phyloP scores from a whole-genome alignment of 139 green algal genomes.

The Nannochloris sp. region DNA sequence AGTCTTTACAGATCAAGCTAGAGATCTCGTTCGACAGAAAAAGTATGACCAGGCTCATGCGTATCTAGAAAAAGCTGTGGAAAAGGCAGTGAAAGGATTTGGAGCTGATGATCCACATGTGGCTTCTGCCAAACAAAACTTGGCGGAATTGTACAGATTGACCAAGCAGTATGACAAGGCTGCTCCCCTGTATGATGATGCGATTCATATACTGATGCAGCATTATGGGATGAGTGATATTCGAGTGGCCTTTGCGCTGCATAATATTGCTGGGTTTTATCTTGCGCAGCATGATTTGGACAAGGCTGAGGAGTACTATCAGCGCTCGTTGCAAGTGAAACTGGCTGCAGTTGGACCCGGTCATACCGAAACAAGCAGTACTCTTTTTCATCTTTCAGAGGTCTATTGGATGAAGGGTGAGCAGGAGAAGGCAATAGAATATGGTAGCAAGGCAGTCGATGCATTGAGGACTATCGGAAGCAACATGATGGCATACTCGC shows the following conservation, averaged over 20 bases:
- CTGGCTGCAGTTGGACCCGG: conserved; percentile 34
- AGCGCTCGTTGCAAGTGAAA: conserved; percentile 46
- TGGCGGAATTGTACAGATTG: conserved; percentile 65
- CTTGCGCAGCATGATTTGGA: conserved; percentile 2
- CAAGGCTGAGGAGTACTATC: conserved; percentile 13
- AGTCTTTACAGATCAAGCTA: conserved; percentile 29
- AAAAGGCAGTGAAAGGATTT: conserved; percentile 50
- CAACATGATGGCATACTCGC: conserved; percentile 11
- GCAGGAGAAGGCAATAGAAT: conserved; percentile 2
- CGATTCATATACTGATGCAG: conserved; percentile 13
- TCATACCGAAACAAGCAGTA: conserved; percentile 19
- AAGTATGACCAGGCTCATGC: conserved; percentile 47
- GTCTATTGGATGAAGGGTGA: conserved; percentile 16
- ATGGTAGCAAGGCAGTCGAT: conserved; percentile 18
- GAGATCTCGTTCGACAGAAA: conserved; percentile 22
- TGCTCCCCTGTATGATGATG: conserved; percentile 44
- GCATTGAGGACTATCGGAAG: conserved; percentile 25
- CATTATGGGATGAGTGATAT: conserved; percentile 21
- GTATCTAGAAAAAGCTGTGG: conserved; percentile 45
- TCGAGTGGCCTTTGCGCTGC: conserved; percentile 17
- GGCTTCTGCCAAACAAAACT: conserved; percentile 54
- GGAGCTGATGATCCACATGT: conserved; percentile 54
- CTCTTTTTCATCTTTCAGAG: conserved; percentile 17
- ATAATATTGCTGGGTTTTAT: conserved; percentile 34
- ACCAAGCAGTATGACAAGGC: conserved; percentile 39